Evolutionary conservation across 148 eudicot genomes (phyloP), one percentile per base, ranked within the genome.

Genomic region (Silene uniflora): DNA sequence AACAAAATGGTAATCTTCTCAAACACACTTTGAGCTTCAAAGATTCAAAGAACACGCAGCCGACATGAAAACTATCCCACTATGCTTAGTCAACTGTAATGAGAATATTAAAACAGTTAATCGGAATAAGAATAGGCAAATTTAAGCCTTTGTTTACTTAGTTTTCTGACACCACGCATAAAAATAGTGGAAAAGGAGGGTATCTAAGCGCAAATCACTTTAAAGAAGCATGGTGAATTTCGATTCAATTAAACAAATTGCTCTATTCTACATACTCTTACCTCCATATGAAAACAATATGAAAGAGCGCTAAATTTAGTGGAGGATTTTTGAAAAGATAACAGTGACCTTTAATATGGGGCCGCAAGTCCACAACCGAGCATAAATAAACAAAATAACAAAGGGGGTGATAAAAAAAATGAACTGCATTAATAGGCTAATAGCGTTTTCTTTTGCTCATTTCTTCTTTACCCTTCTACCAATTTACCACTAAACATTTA

Each of bases 81-180:
- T 71, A 62, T 46, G 55, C 11, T 39, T 80, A 76, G 76, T 80
- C 83, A 76, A 75, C 76, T 67, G 23, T 56, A 55, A 68, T 55
- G 65, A 64, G 77, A 73, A 65, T 65, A 63, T 72, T 29, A 64
- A 52, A 47, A 72, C 74, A 13, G 70, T 61, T 55, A 74, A 69
- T 69, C 21, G 52, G 71, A 69, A 71, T 62, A 59, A 19, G 44
- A 39, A 39, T 39, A 39, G 44, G 44, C 44, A 39, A 39, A 39
- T 39, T 39, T 39, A 39, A 39, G 7, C 44, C 44, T 39, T 39
- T 6, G 44, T 39, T 39, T 39, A 39, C 44, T 39, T 39, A 8
- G 3, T 39, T 39, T 39, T 39, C 10, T 59, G 23, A 25, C 66
- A 62, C 29, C 66, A 10, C 35, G 7, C 0, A 6, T 39, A 39